Conservation (phyloP, 179 eudicot species). For the Drosera spatulata region DNA sequence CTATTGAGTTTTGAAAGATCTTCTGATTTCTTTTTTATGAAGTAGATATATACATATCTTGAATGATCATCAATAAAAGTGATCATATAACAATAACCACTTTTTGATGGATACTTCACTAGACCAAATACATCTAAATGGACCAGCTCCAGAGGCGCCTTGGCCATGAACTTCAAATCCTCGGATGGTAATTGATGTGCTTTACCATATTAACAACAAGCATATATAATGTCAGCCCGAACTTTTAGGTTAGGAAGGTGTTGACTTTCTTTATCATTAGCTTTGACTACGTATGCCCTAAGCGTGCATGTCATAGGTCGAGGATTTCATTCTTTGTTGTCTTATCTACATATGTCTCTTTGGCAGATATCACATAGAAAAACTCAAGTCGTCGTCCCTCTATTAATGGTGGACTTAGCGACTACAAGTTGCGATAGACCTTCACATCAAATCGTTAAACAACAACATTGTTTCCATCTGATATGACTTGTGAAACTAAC, state of each 20-base stretch:
- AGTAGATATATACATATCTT: conserved; percentile 3
- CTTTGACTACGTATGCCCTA: conserved; percentile 4
- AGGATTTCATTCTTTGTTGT: conserved; percentile 7
- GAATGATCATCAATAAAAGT: too few species aligned
- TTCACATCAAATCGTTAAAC: conserved; percentile 4
- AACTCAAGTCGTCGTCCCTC: too few species aligned
- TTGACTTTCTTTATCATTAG: conserved; percentile 1
- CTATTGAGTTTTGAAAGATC: not conserved
- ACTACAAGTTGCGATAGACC: not conserved
- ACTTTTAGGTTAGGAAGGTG: not conserved
- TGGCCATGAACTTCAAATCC: not conserved
- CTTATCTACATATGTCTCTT: conserved; percentile 4
- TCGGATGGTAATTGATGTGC: conserved; percentile 1
- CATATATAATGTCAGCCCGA: not conserved
- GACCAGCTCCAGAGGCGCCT: not conserved
- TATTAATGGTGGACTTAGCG: too few species aligned
- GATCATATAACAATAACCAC: conserved; percentile 2
- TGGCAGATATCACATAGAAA: not conserved
- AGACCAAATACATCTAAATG: not conserved
- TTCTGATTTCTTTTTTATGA: not conserved
- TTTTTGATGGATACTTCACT: not conserved
- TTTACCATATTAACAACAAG: conserved; percentile 1
- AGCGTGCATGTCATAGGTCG: conserved; percentile 9
- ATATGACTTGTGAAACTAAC: conserved; percentile 3
- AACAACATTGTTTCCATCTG: not conserved